These are phyloP conservation scores for Podosphaera fusca DNA, from an alignment of 2,329 filamentous ascomycete species.

Conservation along the genomic window DNA sequence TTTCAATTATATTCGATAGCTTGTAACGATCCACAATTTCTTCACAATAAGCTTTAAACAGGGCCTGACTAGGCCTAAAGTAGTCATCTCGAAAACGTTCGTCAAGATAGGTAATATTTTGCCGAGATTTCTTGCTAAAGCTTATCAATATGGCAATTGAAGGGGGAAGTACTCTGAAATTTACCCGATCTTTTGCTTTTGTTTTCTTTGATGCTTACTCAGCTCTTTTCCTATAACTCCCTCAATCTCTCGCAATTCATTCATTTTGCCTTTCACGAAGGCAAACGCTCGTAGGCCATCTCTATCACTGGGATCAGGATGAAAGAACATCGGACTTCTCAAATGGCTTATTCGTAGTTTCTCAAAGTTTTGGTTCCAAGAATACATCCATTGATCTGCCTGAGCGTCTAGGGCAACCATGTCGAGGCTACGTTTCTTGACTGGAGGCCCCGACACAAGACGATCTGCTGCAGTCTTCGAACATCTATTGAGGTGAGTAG, in stretches of 20 bases:
- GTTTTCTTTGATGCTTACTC: conserved; percentile 60
- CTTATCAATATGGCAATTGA: conserved; percentile 3
- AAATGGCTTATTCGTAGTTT: conserved; percentile 48
- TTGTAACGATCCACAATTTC: conserved; percentile 33
- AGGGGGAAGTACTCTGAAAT: conserved; percentile 6
- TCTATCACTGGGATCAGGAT: conserved; percentile 52
- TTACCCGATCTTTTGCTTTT: conserved; percentile 24
- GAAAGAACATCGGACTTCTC: conserved; percentile 64
- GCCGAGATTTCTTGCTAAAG: conserved; percentile 16
- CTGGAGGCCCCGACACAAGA: conserved; percentile 7
- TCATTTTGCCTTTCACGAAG: conserved; percentile 30
- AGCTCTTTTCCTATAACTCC: conserved; percentile 59
- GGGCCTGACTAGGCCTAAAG: conserved; percentile 35
- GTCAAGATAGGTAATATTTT: conserved; percentile 22
- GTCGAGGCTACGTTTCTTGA: conserved; percentile 5
- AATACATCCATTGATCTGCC: conserved; percentile 39
- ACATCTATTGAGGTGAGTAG: conserved; percentile 14
- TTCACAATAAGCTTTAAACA: conserved; percentile 39
- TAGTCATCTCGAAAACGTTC: conserved; percentile 47
- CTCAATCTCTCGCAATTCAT: conserved; percentile 44
- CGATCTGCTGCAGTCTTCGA: conserved; percentile 18
- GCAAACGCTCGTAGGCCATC: conserved; percentile 51
- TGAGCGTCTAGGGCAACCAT: conserved; percentile 46
- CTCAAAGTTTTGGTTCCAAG: conserved; percentile 48
- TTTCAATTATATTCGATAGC: conserved; percentile 32